These are phyloP conservation scores for Diaporthe citrichinensis DNA, from an alignment of 2,329 filamentous ascomycete genomes.

Conservation along the genomic window DNA sequence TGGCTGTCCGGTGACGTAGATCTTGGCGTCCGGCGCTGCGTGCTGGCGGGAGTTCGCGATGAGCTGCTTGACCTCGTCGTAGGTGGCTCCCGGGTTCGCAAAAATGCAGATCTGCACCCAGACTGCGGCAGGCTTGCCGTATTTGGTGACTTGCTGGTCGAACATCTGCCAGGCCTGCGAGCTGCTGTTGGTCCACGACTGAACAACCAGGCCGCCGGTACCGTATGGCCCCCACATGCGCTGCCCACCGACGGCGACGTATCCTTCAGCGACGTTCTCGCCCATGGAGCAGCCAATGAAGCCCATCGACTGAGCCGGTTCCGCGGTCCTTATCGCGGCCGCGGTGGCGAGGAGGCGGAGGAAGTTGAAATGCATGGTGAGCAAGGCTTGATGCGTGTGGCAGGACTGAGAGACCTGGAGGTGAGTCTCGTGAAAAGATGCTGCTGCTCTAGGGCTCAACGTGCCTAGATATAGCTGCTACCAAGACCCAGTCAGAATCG, in stretches of 20 bases:
- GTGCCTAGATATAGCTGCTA: neutral
- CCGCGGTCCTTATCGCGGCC: neutral
- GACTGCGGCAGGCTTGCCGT: conserved; percentile 46
- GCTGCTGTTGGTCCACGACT: conserved; percentile 49
- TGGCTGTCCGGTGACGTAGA: conserved; percentile 51
- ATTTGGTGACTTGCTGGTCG: conserved; percentile 46
- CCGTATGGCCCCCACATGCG: conserved; percentile 51
- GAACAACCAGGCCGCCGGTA: conserved; percentile 47
- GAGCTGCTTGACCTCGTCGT: conserved; percentile 48
- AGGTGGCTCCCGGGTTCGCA: conserved; percentile 46
- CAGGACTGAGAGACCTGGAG: neutral
- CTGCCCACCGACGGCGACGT: conserved; percentile 46
- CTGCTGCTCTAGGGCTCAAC: neutral
- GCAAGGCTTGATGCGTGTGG: neutral
- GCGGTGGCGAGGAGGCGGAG: neutral
- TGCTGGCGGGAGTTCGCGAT: conserved; percentile 49
- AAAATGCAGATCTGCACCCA: conserved; percentile 52
- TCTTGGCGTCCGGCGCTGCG: conserved; percentile 45
- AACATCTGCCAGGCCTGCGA: conserved; percentile 47
- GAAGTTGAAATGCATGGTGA: neutral
- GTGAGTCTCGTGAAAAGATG: neutral
- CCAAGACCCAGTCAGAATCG: no score
- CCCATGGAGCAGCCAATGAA: conserved; percentile 51
- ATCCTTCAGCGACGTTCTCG: conserved; percentile 50
- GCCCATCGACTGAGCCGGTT: conserved; percentile 45